Percentiles rank a stretch among this genome's conserved stretches.
These are phyloP conservation scores for Zizania latifolia DNA, from an alignment of 176 grass and related monocot genomes.

Conservation along the genomic window DNA sequence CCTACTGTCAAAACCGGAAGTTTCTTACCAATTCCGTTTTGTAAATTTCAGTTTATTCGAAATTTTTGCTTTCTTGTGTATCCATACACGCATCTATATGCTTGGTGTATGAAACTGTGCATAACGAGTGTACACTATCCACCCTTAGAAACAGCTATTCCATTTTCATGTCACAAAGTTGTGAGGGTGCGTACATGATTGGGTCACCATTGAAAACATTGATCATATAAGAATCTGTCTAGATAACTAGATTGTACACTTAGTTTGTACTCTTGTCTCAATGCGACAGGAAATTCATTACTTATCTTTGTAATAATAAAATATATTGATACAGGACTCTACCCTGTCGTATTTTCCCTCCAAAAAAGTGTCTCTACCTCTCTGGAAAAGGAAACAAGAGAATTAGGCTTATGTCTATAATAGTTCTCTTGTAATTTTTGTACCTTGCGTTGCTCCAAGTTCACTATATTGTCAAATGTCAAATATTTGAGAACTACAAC, in stretches of 20 bases:
- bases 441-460: background rate
- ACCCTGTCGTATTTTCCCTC: background rate
- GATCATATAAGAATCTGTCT: no score
- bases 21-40: conserved; percentile 15
- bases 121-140: background rate
- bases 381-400: background rate
- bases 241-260: conserved; percentile 7
- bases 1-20: conserved; percentile 24
- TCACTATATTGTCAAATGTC: conserved; percentile 11
- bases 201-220: no score
- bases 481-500: conserved; percentile 2
- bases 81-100: background rate
- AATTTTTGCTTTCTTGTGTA: background rate
- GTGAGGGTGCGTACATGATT: background rate
- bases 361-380: background rate
- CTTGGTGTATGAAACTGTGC: background rate
- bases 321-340: background rate
- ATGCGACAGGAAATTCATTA: background rate
- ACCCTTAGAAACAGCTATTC: background rate
- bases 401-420: background rate
- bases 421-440: background rate
- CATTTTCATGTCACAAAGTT: background rate
- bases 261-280: background rate
- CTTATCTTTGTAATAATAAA: background rate
- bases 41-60: conserved; percentile 30